A percentile compares a stretch with the other conserved stretches of the same genome.
These are phyloP conservation scores for Elongisporangium prolatum DNA, from an alignment of 352 stramenopile genomes.

Conservation along the genomic window DNA sequence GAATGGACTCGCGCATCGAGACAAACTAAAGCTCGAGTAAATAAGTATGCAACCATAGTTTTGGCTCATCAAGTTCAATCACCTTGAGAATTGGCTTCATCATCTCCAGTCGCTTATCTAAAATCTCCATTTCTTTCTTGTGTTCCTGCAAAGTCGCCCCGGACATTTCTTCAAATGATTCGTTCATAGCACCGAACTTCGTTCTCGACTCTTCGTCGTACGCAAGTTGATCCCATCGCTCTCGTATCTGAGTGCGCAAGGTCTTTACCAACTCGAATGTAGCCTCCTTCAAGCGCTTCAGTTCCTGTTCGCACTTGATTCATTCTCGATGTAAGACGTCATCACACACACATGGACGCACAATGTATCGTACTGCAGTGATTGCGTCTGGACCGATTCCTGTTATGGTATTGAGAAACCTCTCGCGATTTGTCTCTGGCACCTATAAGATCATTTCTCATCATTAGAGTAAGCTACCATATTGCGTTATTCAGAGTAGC, in stretches of 20 bases:
- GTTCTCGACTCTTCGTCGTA: neutral
- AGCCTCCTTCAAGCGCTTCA: neutral
- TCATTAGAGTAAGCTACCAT: neutral
- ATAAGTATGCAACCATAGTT: too few relatives aligned
- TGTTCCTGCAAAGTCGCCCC: constrained; percentile 23
- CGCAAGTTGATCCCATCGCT: constrained; percentile 4
- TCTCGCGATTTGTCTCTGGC: constrained; percentile 19
- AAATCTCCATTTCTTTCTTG: constrained; percentile 20
- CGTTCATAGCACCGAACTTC: constrained; percentile 17
- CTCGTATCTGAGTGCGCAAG: constrained; percentile 5
- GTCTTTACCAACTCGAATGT: neutral
- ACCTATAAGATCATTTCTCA: constrained; percentile 12
- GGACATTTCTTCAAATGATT: constrained; percentile 14
- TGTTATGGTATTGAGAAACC: constrained; percentile 18
- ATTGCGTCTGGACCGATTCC: constrained; percentile 20
- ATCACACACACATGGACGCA: neutral
- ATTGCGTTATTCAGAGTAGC: neutral
- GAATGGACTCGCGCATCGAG: neutral
- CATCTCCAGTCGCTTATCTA: constrained; percentile 18
- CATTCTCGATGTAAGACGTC: neutral
- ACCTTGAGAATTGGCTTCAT: constrained; percentile 18
- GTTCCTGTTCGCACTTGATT: neutral
- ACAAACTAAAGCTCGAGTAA: neutral
- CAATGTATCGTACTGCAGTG: constrained; percentile 13
- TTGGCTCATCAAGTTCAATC: constrained; percentile 3